phyloP scores from a whole-genome alignment of 345 rosid species.

The Murraya koenigii region DNA sequence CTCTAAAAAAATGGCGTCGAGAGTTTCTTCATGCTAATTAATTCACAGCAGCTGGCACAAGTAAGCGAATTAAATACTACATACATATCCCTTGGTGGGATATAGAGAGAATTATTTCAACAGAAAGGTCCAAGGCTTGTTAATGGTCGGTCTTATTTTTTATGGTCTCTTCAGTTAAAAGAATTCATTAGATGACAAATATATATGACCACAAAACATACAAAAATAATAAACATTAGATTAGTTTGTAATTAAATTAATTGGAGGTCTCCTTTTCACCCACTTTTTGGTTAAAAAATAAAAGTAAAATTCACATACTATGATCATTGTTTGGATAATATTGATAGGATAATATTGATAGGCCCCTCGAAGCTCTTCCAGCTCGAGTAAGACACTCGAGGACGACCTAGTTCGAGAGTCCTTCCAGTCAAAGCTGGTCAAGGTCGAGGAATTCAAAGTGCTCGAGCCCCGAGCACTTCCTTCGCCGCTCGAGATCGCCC shows the following conservation, averaged over 20 bases:
- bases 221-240: not conserved
- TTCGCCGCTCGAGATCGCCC: too few relatives aligned
- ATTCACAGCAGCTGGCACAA: not conserved
- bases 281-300: conserved; percentile 5
- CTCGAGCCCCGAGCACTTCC: too few relatives aligned
- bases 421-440: too few relatives aligned
- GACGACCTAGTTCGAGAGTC: too few relatives aligned
- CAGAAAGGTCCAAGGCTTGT: not conserved
- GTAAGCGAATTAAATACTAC: not conserved
- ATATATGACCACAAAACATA: not conserved
- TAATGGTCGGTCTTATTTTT: not conserved
- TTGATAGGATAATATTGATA: too few relatives aligned
- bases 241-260: not conserved
- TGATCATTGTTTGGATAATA: too few relatives aligned
- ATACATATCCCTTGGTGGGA: not conserved
- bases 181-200: not conserved
- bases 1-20: not conserved
- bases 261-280: not conserved
- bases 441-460: too few relatives aligned
- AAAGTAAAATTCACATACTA: not conserved
- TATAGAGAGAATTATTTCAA: not conserved
- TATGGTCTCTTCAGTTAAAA: not conserved
- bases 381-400: too few relatives aligned
- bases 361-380: too few relatives aligned
- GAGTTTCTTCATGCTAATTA: not conserved